Conservation (phyloP, 495 filamentous ascomycete genomes). For the Chaetomium cochliodes region DNA sequence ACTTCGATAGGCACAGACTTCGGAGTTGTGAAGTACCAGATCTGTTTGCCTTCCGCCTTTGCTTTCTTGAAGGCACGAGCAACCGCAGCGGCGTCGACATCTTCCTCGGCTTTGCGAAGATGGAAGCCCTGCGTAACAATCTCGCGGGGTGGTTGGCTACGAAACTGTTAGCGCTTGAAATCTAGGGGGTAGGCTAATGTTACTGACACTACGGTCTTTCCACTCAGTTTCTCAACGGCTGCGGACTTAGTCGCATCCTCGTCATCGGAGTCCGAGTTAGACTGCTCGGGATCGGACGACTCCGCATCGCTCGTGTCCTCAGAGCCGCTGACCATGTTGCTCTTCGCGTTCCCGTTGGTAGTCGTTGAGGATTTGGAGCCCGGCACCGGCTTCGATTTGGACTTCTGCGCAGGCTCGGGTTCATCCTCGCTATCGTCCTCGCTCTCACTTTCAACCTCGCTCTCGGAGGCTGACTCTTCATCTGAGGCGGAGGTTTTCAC, state of each 20-base stretch:
- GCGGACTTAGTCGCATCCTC: constrained; percentile 28
- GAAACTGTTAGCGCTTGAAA: constrained; percentile 22
- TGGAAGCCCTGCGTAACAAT: constrained; percentile 34
- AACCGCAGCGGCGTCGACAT: constrained; percentile 40
- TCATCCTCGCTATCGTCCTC: constrained; percentile 36
- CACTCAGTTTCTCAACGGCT: constrained; percentile 33
- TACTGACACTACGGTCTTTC: constrained; percentile 28
- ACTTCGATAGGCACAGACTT: constrained; percentile 51
- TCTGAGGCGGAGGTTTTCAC: constrained; percentile 16
- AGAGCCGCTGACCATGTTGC: constrained; percentile 21
- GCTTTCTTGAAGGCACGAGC: constrained; percentile 43
- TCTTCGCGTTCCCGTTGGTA: constrained; percentile 17
- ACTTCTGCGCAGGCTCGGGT: constrained; percentile 18
- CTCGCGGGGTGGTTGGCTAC: constrained; percentile 21
- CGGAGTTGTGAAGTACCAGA: constrained; percentile 53
- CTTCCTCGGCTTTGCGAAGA: constrained; percentile 34
- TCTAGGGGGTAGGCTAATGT: not conserved
- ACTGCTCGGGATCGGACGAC: not conserved
- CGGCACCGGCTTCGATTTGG: constrained; percentile 16
- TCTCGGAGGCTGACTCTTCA: constrained; percentile 22
- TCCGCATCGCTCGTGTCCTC: constrained; percentile 17
- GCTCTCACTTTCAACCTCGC: constrained; percentile 32
- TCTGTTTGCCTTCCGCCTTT: constrained; percentile 48
- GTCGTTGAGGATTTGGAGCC: constrained; percentile 3
- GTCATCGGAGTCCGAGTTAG: constrained; percentile 26